phyloP scores from a whole-genome alignment of 129 eudicot genomes.

The Glebionis coronaria region DNA sequence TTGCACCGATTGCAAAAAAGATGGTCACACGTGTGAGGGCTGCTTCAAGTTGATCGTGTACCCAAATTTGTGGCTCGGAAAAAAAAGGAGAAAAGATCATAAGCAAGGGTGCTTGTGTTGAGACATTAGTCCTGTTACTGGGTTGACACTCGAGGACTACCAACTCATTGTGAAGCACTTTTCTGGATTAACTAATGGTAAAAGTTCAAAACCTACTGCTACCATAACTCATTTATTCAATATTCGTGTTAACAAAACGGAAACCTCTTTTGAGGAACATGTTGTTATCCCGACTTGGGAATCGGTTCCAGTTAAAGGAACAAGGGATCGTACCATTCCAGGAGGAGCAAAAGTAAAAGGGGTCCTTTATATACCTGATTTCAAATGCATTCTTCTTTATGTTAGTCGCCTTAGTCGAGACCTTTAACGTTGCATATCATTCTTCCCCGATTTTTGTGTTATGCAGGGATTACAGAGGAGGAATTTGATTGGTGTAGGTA shows the following conservation, averaged over 20 bases:
- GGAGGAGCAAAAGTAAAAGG: neutral
- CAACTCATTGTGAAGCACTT: neutral
- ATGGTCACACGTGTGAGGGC: too few species aligned
- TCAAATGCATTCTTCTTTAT: too few species aligned
- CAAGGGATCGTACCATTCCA: neutral
- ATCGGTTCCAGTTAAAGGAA: neutral
- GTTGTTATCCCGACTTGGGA: neutral
- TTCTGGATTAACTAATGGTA: neutral
- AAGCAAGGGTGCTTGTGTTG: neutral
- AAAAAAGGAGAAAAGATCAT: neutral
- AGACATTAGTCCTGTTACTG: neutral
- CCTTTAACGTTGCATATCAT: too few species aligned
- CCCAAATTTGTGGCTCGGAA: neutral
- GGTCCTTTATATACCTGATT: too few species aligned
- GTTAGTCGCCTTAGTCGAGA: too few species aligned
- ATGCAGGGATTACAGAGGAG: neutral
- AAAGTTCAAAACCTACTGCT: neutral
- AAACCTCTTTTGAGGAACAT: neutral
- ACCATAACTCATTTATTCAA: neutral
- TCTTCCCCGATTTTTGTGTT: neutral
- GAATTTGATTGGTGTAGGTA: too few species aligned
- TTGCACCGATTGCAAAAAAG: too few species aligned
- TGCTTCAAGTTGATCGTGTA: neutral
- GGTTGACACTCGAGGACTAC: neutral
- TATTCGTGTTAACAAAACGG: too few species aligned